Conservation (phyloP, 2,329 filamentous ascomycete species). For the Fusarium sp. region DNA sequence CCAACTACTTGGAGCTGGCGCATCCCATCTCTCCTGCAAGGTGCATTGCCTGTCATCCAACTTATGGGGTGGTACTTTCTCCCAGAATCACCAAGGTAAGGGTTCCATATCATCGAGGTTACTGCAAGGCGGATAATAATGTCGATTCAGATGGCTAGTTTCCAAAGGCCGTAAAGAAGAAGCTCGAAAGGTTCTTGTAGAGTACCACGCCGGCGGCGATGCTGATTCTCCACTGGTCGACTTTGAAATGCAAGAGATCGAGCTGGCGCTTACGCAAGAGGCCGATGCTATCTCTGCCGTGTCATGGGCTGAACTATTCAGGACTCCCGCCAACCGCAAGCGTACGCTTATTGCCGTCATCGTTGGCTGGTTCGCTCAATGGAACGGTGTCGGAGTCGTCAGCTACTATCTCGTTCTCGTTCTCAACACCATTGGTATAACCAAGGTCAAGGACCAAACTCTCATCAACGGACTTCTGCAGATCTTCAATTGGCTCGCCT, state of each 20-base stretch:
- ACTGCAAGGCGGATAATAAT: no score
- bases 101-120: fast-evolving
- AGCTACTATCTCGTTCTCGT: conserved; percentile 55
- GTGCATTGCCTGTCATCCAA: conserved; percentile 37
- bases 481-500: conserved; percentile 54
- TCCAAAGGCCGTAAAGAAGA: conserved; percentile 50
- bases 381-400: conserved; percentile 31
- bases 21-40: conserved; percentile 44
- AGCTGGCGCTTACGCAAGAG: conserved; percentile 50
- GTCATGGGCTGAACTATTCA: conserved; percentile 54
- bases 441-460: conserved; percentile 52
- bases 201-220: conserved; percentile 58
- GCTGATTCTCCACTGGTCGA: conserved; percentile 54
- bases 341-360: conserved; percentile 37
- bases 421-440: conserved; percentile 55
- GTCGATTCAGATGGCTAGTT: conserved; percentile 44
- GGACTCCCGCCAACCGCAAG: conserved; percentile 51
- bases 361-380: conserved; percentile 35
- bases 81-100: conserved; percentile 44
- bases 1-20: conserved; percentile 42
- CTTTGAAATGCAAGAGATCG: conserved; percentile 58
- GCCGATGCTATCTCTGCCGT: conserved; percentile 50
- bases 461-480: conserved; percentile 49
- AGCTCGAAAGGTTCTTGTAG: conserved; percentile 53
- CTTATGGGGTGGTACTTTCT: conserved; percentile 42